Evolutionary conservation across 2,329 filamentous ascomycete species (phyloP), one percentile per base, ranked within the genome.

Genomic region (Ramularia endophylla): DNA sequence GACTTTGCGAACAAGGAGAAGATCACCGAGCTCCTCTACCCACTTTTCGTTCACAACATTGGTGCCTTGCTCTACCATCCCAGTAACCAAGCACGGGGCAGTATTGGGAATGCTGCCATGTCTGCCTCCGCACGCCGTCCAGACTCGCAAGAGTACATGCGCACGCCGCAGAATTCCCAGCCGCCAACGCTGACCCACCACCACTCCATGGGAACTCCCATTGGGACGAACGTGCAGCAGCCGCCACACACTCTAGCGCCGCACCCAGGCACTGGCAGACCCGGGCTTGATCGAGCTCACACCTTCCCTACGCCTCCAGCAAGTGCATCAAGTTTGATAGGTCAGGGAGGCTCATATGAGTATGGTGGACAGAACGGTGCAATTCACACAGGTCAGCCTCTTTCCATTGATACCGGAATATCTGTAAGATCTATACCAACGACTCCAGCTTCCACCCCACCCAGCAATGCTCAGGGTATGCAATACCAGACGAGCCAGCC

Each of bases 1-100:
- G 92, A 97, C 58, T 97, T 98, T 63, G 92, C 92, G 52, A 98
- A 98, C 72, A 97, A 95, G 75, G 92, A 98, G 67, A 97, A 97
- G 70, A 98, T 97, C 51, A 97, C 92, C 0, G 90, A 97, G 67
- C 72, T 89, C 35, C 71, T 97, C 40, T 98, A 97, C 65, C 92
- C 92, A 38, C 73, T 98, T 36, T 98, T 98, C 63, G 92, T 97
- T 28, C 89, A 97, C 67, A 94, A 97, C 67, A 97, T 97, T 61
- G 87, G 87, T 46, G 85, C 87, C 43, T 74, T 97, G 51, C 77
- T 97, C 36, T 97, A 95, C 65, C 90, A 97, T 63, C 90, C 92
- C 0, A 83, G 85, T 29, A 95, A 95, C 62, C 84, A 88, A 60
- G 53, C 87, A 83, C 54, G 57, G 34, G 81, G 87, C 60, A 87